phyloP scores from a whole-genome alignment of 495 filamentous ascomycete genomes.

The Hypoxylon rickii region DNA sequence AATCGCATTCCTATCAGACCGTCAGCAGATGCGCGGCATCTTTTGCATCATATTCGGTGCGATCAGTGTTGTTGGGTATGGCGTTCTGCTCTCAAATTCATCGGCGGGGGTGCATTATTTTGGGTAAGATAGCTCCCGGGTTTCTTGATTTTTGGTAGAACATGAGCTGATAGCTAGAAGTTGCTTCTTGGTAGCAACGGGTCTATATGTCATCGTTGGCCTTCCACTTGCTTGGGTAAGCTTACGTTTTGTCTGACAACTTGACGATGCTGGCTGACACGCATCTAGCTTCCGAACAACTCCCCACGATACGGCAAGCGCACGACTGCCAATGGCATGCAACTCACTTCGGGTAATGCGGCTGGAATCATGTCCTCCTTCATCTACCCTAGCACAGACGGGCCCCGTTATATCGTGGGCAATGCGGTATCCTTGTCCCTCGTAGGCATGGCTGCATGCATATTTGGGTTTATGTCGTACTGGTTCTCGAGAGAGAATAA shows the following conservation, averaged over 20 bases:
- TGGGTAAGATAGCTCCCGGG: conserved; percentile 33
- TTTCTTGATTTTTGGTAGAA: no score
- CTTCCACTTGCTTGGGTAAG: conserved; percentile 70
- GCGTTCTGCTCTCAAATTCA: conserved; percentile 62
- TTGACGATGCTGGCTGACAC: conserved; percentile 5
- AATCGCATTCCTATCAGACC: conserved; percentile 65
- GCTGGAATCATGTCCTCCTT: conserved; percentile 73
- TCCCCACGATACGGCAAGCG: conserved; percentile 72
- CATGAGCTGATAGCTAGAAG: conserved; percentile 47
- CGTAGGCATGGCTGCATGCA: conserved; percentile 50
- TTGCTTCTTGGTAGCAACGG: conserved; percentile 71
- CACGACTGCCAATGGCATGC: conserved; percentile 69
- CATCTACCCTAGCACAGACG: conserved; percentile 52
- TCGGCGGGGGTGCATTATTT: conserved; percentile 69
- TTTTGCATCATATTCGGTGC: conserved; percentile 61
- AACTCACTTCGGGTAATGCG: conserved; percentile 70
- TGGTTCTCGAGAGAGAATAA: conserved; percentile 60
- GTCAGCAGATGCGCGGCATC: conserved; percentile 62
- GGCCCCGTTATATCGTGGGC: conserved; percentile 55
- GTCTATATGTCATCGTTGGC: conserved; percentile 71
- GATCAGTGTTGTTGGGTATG: conserved; percentile 70
- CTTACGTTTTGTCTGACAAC: background rate
- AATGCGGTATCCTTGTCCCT: conserved; percentile 61
- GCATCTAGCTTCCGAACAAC: conserved; percentile 48
- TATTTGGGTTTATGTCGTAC: conserved; percentile 59